Conservation (phyloP, 768 basidiomycete species). For the Amanita exitialis region DNA sequence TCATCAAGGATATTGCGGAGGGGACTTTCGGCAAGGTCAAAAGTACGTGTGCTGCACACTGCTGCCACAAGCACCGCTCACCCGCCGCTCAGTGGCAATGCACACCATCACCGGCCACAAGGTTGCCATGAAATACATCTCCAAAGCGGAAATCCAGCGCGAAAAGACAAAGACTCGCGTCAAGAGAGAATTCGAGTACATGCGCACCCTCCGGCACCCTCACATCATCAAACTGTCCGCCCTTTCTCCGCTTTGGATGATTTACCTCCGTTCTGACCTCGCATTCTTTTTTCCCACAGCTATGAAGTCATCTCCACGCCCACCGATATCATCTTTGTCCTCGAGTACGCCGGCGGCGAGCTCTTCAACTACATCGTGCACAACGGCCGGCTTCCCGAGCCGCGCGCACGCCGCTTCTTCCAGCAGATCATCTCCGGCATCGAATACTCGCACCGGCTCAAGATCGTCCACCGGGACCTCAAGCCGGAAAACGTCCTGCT, state of each 20-base stretch:
- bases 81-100: slow-evolving; percentile 59
- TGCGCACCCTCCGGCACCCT: slow-evolving; percentile 87
- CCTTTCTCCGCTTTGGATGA: slow-evolving; percentile 10
- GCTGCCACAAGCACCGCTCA: slow-evolving; percentile 10
- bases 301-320: slow-evolving; percentile 90
- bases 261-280: slow-evolving; percentile 6
- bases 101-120: slow-evolving; percentile 92
- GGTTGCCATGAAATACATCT: slow-evolving; percentile 97
- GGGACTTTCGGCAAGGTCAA: slow-evolving; percentile 99
- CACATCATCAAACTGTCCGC: slow-evolving; percentile 96
- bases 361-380: slow-evolving; percentile 97
- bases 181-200: slow-evolving; percentile 93
- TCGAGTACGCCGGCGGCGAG: slow-evolving; percentile 94
- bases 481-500: slow-evolving; percentile 95
- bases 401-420: slow-evolving; percentile 87
- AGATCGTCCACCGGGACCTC: slow-evolving; percentile 96
- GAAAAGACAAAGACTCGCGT: slow-evolving; percentile 90
- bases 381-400: slow-evolving; percentile 87
- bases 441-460: slow-evolving; percentile 92
- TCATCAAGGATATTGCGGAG: slow-evolving; percentile 83
- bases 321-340: slow-evolving; percentile 95
- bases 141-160: slow-evolving; percentile 85
- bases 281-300: slow-evolving; percentile 23
- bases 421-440: slow-evolving; percentile 98
- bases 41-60: slow-evolving; percentile 47